These are phyloP conservation scores for Melaleuca quinquenervia DNA, from an alignment of 345 rosid genomes.

Conservation along the genomic window DNA sequence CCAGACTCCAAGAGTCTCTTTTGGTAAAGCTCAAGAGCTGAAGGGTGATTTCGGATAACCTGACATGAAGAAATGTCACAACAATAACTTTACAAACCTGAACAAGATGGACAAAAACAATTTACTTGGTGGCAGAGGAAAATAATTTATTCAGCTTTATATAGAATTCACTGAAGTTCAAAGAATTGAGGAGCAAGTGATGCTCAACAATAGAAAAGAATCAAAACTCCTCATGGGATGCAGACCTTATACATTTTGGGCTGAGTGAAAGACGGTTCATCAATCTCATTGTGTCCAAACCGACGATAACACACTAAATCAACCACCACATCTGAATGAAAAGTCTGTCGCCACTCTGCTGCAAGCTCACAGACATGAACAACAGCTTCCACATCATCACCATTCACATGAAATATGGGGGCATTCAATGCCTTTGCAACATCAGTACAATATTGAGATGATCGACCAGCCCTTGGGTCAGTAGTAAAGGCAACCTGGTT, in stretches of 20 bases:
- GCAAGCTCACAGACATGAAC: constrained; percentile 15
- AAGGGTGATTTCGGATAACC: constrained; percentile 9
- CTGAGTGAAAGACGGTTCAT: constrained; percentile 13
- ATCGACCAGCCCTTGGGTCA: constrained; percentile 12
- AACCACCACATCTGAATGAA: constrained; percentile 15
- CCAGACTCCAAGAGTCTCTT: constrained; percentile 11
- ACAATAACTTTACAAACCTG: background rate
- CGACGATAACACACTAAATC: constrained; percentile 13
- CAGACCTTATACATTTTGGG: constrained; percentile 13
- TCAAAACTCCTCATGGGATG: background rate
- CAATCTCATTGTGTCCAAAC: constrained; percentile 15
- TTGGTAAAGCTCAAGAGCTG: constrained; percentile 7
- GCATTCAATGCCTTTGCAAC: constrained; percentile 16
- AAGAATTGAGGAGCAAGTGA: background rate
- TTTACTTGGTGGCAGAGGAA: background rate
- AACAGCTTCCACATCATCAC: constrained; percentile 16
- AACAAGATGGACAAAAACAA: background rate
- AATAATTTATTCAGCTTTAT: background rate
- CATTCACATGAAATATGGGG: constrained; percentile 12
- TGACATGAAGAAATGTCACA: background rate
- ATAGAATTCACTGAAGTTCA: background rate
- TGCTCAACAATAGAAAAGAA: background rate
- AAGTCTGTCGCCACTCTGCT: constrained; percentile 15
- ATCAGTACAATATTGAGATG: constrained; percentile 12
- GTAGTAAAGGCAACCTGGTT: constrained; percentile 15